Evolutionary conservation across 805 yeast genomes (phyloP), one percentile per base, ranked within the genome.

Genomic region (Pichia eremophila): DNA sequence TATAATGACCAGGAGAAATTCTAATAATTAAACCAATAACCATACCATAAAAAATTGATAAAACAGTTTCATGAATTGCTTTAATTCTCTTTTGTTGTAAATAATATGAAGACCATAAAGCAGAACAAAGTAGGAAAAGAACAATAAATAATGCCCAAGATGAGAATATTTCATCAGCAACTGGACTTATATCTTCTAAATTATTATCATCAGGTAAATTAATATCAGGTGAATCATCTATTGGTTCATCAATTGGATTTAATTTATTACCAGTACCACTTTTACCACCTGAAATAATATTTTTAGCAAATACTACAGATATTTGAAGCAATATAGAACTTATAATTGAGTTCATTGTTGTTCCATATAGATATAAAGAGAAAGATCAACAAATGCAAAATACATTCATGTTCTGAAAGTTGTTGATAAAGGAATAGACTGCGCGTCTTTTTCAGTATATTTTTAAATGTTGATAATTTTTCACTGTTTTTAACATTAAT

Each of bases 21-120:
- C 99, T 75, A 51, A 95, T 89, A 22, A 93, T 77, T 34, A 95
- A 65, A 0, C 99, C 99, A 28, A 93, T 95, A 42, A 88, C 73
- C 98, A 88, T 90, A 19, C 99, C 99, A 58, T 91, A 89, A 62
- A 93, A 89, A 50, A 93, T 93, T 1, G 98, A 88, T 41, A 95
- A 69, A 38, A 93, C 98, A 0, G 99, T 93, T 68, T 93, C 99
- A 66, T 93, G 99, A n/a, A 93, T 79, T 4, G 96, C 95, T 65
- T 87, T 90, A 58, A 93, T 91, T 54, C 93, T 76, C 57, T 87
- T 77, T 58, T 88, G 96, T 60, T 91, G 96, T 43, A 93, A 71
- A 62, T 85, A 91, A 66, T 91, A 93, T 31, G 95, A 83, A 4
- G 96, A 87, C 97, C 97, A 93, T 45, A 93, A 70, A 0, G 99